phyloP scores from a whole-genome alignment of 176 grass and related monocot species.

The Echinochloa phyllopogon region DNA sequence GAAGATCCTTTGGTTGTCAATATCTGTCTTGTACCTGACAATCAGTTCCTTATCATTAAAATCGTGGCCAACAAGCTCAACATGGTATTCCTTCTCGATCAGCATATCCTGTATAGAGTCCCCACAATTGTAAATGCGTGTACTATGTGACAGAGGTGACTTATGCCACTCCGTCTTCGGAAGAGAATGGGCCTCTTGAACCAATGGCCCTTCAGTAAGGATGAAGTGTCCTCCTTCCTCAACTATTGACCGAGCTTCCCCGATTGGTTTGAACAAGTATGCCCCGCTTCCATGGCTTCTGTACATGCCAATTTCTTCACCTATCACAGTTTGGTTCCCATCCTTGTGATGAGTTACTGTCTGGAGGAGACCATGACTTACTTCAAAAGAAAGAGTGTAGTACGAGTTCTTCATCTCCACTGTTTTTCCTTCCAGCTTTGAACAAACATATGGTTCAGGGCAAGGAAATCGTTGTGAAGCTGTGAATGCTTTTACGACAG shows the following conservation, averaged over 20 bases:
- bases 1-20: conserved; percentile 84
- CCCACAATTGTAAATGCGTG: conserved; percentile 74
- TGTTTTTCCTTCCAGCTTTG: conserved; percentile 68
- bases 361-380: conserved; percentile 75
- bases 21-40: conserved; percentile 91
- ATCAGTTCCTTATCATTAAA: conserved; percentile 92
- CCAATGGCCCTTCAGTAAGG: conserved; percentile 82
- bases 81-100: conserved; percentile 98
- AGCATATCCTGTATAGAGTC: conserved; percentile 80
- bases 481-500: conserved; percentile 65
- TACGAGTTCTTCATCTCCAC: conserved; percentile 71
- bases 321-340: conserved; percentile 61
- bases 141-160: conserved; percentile 81
- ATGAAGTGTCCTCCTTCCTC: conserved; percentile 80
- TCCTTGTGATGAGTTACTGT: conserved; percentile 56
- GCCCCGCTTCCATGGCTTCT: conserved; percentile 85
- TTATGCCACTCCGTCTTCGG: conserved; percentile 80
- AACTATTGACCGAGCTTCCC: conserved; percentile 74
- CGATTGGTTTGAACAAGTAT: conserved; percentile 94
- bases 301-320: conserved; percentile 96
- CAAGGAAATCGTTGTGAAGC: conserved; percentile 65
- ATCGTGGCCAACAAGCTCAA: conserved; percentile 75
- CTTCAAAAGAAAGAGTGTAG: conserved; percentile 83
- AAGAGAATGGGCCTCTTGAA: conserved; percentile 86
- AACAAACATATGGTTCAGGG: conserved; percentile 86